phyloP scores from a whole-genome alignment of 371 early-diverging fungal genomes.

The Nematocida sp. region DNA sequence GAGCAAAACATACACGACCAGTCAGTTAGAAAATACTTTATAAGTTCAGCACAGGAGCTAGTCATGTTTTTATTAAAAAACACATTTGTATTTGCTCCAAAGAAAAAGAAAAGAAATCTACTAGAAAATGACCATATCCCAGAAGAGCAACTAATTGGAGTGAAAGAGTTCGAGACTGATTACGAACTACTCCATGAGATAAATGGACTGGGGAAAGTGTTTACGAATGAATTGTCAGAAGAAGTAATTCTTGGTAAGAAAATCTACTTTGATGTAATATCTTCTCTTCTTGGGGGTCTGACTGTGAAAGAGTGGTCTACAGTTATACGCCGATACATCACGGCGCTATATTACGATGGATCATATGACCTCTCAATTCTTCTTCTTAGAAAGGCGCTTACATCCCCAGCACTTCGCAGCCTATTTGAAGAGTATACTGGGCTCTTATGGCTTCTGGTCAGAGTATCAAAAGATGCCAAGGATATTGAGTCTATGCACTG shows the following conservation, averaged over 20 bases:
- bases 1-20: neutral
- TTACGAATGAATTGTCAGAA: neutral
- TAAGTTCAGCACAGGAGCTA: constrained; percentile 37
- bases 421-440: constrained; percentile 28
- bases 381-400: constrained; percentile 57
- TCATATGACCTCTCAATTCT: constrained; percentile 8
- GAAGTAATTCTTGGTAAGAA: neutral
- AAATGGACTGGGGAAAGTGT: constrained; percentile 45
- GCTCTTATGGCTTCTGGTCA: constrained; percentile 60
- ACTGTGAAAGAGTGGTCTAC: constrained; percentile 25
- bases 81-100: constrained; percentile 30
- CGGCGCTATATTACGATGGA: constrained; percentile 18
- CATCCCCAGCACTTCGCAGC: constrained; percentile 57
- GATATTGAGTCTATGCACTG: constrained; percentile 52
- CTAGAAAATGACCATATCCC: neutral
- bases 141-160: constrained; percentile 7
- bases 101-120: constrained; percentile 34
- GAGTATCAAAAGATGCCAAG: constrained; percentile 39
- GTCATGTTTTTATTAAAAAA: constrained; percentile 33
- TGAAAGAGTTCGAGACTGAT: constrained; percentile 60
- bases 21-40: constrained; percentile 20
- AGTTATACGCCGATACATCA: constrained; percentile 29
- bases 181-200: constrained; percentile 56
- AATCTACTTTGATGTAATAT: constrained; percentile 38
- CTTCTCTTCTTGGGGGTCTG: constrained; percentile 45